phyloP scores from a whole-genome alignment of 2,329 filamentous ascomycete species.

The Diplodia corticola region DNA sequence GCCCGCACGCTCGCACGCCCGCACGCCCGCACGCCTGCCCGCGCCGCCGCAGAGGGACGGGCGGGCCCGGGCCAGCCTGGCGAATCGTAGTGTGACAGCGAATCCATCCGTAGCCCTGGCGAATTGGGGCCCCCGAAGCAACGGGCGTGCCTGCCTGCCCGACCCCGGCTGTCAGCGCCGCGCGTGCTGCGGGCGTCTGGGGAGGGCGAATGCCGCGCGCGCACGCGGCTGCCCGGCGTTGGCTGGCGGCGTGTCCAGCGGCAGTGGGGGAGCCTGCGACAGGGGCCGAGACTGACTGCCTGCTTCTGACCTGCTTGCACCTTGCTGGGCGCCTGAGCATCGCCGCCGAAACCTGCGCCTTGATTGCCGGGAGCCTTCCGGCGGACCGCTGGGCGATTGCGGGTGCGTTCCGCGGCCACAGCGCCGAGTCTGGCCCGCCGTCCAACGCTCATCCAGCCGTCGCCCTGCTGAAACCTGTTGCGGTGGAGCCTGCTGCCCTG shows the following conservation, averaged over 20 bases:
- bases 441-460: neutral
- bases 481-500: neutral
- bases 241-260: neutral
- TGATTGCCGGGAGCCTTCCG: neutral
- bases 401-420: neutral
- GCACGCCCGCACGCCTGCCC: neutral
- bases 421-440: neutral
- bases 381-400: neutral
- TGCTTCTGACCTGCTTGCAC: too few species aligned
- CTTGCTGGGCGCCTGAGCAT: slow-evolving; percentile 5
- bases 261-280: neutral
- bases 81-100: slow-evolving; percentile 1
- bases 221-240: neutral
- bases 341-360: neutral
- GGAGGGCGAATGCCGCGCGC: neutral
- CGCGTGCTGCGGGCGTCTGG: neutral
- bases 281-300: neutral
- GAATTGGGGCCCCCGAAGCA: too few species aligned
- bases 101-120: too few species aligned
- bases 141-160: neutral
- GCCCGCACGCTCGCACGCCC: too few species aligned
- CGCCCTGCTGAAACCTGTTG: too few species aligned
- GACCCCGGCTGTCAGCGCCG: neutral
- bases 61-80: neutral
- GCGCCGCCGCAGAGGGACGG: neutral